phyloP scores from a whole-genome alignment of 768 basidiomycete genomes.

The Tricholoma saponaceum region DNA sequence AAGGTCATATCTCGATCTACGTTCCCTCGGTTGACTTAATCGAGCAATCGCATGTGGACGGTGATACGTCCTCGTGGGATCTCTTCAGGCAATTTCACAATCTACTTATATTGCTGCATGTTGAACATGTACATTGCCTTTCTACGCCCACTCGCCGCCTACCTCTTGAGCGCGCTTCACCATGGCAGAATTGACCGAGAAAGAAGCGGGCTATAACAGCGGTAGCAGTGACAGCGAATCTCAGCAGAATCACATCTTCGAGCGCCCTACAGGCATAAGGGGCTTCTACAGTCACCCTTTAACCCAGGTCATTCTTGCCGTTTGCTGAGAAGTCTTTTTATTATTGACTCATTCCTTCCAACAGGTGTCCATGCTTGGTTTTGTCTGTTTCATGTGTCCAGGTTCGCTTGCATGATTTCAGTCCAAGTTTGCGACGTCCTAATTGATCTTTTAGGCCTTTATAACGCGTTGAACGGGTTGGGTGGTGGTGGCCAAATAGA shows the following conservation, averaged over 20 bases:
- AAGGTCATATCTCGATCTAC: background rate
- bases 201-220: conserved; percentile 19
- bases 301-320: conserved; percentile 35
- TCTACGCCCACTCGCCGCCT: background rate
- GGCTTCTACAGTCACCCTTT: conserved; percentile 50
- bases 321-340: background rate
- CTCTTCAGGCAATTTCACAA: background rate
- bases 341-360: background rate
- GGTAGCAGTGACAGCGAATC: conserved; percentile 20
- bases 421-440: background rate
- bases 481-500: conserved; percentile 60
- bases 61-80: background rate
- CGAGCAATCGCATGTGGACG: background rate
- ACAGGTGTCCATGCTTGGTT: conserved; percentile 47
- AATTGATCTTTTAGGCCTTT: conserved; percentile 41
- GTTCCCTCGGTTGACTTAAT: background rate
- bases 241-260: conserved; percentile 15
- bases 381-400: conserved; percentile 50
- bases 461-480: conserved; percentile 60
- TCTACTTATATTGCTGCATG: background rate
- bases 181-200: conserved; percentile 1
- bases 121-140: background rate
- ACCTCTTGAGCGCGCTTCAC: background rate
- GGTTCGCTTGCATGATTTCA: conserved; percentile 27
- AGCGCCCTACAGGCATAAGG: conserved; percentile 36